Evolutionary conservation across 306 rosid species (phyloP).

Genomic region (barrel medic (Medicago truncatula)): MtrunA17r5.0-ANR NC_053044.1:13040001-13040500

Average conservation of each 20-base stretch:
- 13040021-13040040: slow-evolving; percentile 75
- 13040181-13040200: no score
- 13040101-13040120: slow-evolving; percentile 60
- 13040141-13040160: slow-evolving; percentile 61
- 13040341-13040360: slow-evolving; percentile 63
- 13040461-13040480: slow-evolving; percentile 42
- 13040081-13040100: slow-evolving; percentile 55
- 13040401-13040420: slow-evolving; percentile 54
- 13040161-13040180: slow-evolving; percentile 52
- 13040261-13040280: slow-evolving; percentile 60
- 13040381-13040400: slow-evolving; percentile 51
- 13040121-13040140: slow-evolving; percentile 51
- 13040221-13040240: no score
- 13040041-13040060: slow-evolving; percentile 66
- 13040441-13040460: slow-evolving; percentile 41
- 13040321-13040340: slow-evolving; percentile 51
- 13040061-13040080: slow-evolving; percentile 56
- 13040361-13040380: slow-evolving; percentile 58
- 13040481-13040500: neutral
- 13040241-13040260: slow-evolving; percentile 34
- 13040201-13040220: no score
- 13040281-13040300: slow-evolving; percentile 59
- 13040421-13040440: slow-evolving; percentile 57
- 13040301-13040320: slow-evolving; percentile 53
- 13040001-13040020: slow-evolving; percentile 44